Base-by-base conservation (phyloP, 495 filamentous ascomycete species). In the Penicillium turbatum region DNA sequence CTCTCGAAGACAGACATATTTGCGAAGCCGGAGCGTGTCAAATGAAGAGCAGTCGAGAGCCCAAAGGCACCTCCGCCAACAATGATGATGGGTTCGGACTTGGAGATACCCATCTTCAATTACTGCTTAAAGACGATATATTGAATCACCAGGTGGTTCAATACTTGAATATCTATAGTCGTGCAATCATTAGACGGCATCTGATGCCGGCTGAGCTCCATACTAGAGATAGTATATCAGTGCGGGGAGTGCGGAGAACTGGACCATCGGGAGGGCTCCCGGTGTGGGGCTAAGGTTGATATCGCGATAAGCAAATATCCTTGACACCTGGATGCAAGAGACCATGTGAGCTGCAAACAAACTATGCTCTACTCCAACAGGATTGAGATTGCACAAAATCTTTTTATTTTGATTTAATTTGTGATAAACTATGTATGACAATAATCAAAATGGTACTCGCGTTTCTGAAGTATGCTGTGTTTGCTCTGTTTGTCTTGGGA, bases 51-150 rank as follows among this genome's bases (percentile, higher is more conserved):
- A 6, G 75, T 79, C 0, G 77, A 80, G 27, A 80, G 67, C 31
- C 78, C 78, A 43, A 78, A 80, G 41, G 76, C 74, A 24, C 77
- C 79, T 27, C 69, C 76, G 15, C 79, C 78, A 21, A 76, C 62
- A 15, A 65, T 62, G 40, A 62, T 55, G 32, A 65, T 59, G 6
- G 54, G 36, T 16, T 65, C 62, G 9, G 51, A 53, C 51, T 65
- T 65, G 38, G 59, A 59, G 26, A 65, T 44, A 12, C 56, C 59
- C 62, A 65, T 62, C 16, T 47, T 48, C 12, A 6, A 11, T 35
- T 35, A 12, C 13, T 5, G 6, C 32, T 31, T 21, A 10, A 30
- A 51, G 26, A 9, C 17, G 10, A 40, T 40, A n/a, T n/a, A n/a
- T 3, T 15, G 21, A 5, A 48, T 2, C 17, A 5, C 32, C 16